phyloP scores from a whole-genome alignment of 1,284 basidiomycete species.

The Cutaneotrichosporon cutaneum region DNA sequence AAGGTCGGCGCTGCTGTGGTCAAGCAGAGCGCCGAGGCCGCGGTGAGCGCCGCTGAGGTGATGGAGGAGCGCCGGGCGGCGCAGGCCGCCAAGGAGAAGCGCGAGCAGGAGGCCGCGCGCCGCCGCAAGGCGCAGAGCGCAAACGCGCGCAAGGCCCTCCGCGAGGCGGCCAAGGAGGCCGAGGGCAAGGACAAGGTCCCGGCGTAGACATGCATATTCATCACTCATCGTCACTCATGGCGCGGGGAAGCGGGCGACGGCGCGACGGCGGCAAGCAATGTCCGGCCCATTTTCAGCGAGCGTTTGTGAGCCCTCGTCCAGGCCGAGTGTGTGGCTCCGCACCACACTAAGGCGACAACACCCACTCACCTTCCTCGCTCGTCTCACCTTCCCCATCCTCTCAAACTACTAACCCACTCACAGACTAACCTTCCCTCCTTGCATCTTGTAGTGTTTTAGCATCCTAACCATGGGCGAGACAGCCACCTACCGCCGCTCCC shows the following conservation, averaged over 20 bases:
- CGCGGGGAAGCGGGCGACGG: background rate
- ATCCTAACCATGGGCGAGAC: background rate
- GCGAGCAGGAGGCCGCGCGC: background rate
- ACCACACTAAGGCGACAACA: background rate
- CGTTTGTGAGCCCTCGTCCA: too few species aligned
- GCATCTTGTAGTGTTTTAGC: background rate
- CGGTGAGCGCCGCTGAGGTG: slow-evolving; percentile 2
- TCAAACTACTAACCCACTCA: background rate
- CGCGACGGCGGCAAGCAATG: too few species aligned
- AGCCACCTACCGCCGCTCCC: background rate
- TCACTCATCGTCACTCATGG: background rate
- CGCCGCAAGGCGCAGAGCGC: background rate
- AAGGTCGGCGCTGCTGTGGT: background rate
- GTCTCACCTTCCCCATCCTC: background rate
- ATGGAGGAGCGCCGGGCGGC: background rate
- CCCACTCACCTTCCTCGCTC: background rate
- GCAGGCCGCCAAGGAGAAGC: background rate
- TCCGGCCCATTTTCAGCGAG: too few species aligned
- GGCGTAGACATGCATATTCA: slow-evolving; percentile 15
- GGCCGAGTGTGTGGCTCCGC: too few species aligned
- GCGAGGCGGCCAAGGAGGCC: slow-evolving; percentile 10
- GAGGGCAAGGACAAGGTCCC: slow-evolving; percentile 8
- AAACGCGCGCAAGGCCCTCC: background rate
- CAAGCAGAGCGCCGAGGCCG: background rate
- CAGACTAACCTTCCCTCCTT: background rate